These are phyloP conservation scores for Ganoderma resinaceum DNA, from an alignment of 1,284 basidiomycete species.

Conservation along the genomic window DNA sequence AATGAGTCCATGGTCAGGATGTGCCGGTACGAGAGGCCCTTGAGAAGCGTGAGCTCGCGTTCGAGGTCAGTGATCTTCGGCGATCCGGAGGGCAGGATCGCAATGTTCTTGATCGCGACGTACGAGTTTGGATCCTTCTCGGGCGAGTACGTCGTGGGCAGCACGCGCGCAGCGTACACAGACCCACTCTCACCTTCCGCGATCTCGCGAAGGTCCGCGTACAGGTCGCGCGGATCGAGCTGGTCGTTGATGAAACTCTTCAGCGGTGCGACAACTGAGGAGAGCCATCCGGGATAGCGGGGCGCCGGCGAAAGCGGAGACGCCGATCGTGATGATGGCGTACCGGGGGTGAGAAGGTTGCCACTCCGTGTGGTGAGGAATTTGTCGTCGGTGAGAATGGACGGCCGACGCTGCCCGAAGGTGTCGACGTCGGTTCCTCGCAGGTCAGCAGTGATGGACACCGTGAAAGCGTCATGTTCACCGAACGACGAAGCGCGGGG, in stretches of 20 bases:
- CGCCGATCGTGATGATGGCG: constrained; percentile 29
- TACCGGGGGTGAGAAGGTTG: constrained; percentile 22
- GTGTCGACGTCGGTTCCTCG: constrained; percentile 23
- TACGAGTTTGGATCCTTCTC: constrained; percentile 41
- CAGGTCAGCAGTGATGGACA: constrained; percentile 26
- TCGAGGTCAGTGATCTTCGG: constrained; percentile 68
- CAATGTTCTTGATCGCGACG: constrained; percentile 74
- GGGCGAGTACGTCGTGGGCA: constrained; percentile 44
- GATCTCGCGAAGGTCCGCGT: constrained; percentile 72
- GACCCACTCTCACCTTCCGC: constrained; percentile 82
- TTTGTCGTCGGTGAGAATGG: constrained; percentile 37
- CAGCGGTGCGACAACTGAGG: constrained; percentile 65
- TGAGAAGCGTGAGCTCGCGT: constrained; percentile 65
- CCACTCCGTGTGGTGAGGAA: constrained; percentile 25
- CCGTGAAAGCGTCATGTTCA: constrained; percentile 28
- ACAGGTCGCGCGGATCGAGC: constrained; percentile 65
- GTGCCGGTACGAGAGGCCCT: constrained; percentile 61
- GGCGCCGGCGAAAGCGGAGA: constrained; percentile 37
- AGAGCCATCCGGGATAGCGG: constrained; percentile 46
- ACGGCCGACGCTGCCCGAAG: constrained; percentile 28
- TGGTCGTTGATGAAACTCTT: constrained; percentile 68
- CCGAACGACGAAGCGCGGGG: constrained; percentile 35
- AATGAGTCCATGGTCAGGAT: constrained; percentile 70
- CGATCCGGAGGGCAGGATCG: constrained; percentile 61
- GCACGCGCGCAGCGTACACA: constrained; percentile 68